Percentiles rank a stretch among this genome's conserved stretches.
Conservation (phyloP, 495 filamentous ascomycete genomes). For the Penicillium steckii region DNA sequence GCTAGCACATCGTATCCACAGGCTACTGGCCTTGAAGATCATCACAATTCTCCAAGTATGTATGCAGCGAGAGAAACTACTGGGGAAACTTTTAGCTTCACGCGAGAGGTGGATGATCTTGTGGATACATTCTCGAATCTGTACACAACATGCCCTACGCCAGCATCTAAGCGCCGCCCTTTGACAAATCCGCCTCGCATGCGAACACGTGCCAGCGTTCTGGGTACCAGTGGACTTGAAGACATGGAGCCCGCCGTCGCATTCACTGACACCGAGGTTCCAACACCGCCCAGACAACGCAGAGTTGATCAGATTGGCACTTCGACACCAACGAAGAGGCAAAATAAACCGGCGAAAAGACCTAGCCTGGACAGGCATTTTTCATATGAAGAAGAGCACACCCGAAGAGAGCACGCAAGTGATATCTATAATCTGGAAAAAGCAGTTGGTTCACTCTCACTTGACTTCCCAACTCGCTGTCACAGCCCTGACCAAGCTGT, state of each 20-base stretch:
- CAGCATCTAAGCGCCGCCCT: constrained; percentile 26
- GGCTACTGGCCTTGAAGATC: constrained; percentile 8
- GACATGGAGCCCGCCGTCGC: constrained; percentile 10
- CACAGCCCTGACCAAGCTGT: background rate
- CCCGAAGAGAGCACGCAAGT: background rate
- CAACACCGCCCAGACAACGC: background rate
- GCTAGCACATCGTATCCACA: constrained; percentile 6
- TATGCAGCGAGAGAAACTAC: constrained; percentile 11
- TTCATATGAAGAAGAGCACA: background rate
- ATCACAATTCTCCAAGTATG: constrained; percentile 19
- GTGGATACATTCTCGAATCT: constrained; percentile 29
- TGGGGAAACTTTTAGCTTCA: background rate
- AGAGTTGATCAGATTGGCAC: constrained; percentile 21
- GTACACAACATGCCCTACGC: constrained; percentile 18
- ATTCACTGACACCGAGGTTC: constrained; percentile 4
- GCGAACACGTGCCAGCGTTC: constrained; percentile 11
- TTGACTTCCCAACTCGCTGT: constrained; percentile 7
- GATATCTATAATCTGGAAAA: constrained; percentile 20
- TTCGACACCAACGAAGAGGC: constrained; percentile 7
- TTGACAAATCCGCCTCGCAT: constrained; percentile 9
- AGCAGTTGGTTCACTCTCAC: constrained; percentile 18
- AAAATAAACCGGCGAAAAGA: background rate
- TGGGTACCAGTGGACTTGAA: constrained; percentile 9
- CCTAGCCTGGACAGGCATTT: background rate
- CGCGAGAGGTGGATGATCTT: constrained; percentile 28